A percentile compares a stretch with the other conserved stretches of the same genome.
Conservation (phyloP, 805 yeast genomes). For the Myxozyma geophila region DNA sequence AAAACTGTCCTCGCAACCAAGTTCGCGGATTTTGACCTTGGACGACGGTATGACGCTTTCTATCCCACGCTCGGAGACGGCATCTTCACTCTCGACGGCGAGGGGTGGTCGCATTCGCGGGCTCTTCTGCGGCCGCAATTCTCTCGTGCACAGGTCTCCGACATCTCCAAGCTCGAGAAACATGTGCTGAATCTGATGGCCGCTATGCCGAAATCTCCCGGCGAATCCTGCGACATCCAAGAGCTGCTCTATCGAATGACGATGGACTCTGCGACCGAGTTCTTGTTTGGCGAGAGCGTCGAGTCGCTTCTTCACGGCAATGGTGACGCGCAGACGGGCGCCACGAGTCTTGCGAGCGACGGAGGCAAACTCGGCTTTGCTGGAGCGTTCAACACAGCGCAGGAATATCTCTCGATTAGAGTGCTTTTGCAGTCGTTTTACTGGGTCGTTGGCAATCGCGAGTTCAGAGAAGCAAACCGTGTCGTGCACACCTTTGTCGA, state of each 20-base stretch:
- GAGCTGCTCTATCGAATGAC: conserved; percentile 43
- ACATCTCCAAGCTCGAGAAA: conserved; percentile 38
- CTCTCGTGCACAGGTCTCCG: conserved; percentile 42
- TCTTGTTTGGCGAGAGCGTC: conserved; percentile 44
- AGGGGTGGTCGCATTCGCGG: conserved; percentile 47
- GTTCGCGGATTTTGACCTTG: conserved; percentile 45
- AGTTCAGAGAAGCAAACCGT: conserved; percentile 45
- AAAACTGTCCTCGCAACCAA: conserved; percentile 44
- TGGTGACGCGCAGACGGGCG: conserved; percentile 5
- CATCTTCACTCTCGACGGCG: conserved; percentile 46
- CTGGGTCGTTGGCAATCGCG: conserved; percentile 34
- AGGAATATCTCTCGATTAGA: conserved; percentile 33
- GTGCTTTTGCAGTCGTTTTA: conserved; percentile 36
- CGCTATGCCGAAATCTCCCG: conserved; percentile 17
- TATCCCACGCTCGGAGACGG: conserved; percentile 45
- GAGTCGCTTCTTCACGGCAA: conserved; percentile 34
- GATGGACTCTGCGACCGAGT: conserved; percentile 46
- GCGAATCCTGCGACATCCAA: conserved; percentile 41
- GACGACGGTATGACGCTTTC: conserved; percentile 40
- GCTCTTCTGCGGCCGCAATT: conserved; percentile 48
- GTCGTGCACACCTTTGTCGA: conserved; percentile 48
- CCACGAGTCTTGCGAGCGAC: conserved; percentile 18
- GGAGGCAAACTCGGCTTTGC: conserved; percentile 36
- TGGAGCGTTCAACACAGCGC: conserved; percentile 38
- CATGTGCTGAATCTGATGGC: conserved; percentile 41